These are phyloP conservation scores for Chlorencoelia australis DNA, from an alignment of 2,329 filamentous ascomycete genomes.

Conservation along the genomic window DNA sequence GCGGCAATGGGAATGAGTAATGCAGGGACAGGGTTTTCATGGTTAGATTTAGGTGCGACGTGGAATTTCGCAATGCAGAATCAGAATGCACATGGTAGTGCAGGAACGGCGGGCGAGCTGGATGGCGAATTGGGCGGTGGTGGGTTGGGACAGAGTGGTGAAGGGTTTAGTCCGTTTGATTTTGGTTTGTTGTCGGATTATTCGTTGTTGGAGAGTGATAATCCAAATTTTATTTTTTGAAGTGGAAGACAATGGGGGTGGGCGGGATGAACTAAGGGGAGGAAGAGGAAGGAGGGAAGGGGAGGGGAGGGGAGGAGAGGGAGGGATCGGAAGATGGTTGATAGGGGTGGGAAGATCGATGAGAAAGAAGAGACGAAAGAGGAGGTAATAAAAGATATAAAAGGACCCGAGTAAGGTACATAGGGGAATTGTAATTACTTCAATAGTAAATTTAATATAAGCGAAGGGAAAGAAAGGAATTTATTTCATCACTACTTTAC, in stretches of 20 bases:
- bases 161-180: conserved; percentile 8
- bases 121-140: conserved; percentile 9
- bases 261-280: neutral
- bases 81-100: conserved; percentile 7
- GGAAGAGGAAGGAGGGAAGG: too few species aligned
- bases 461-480: too few species aligned
- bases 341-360: too few species aligned
- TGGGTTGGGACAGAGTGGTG: neutral
- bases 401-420: too few species aligned
- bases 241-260: neutral
- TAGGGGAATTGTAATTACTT: too few species aligned
- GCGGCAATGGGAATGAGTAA: neutral
- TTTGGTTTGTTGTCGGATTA: conserved; percentile 12
- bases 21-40: conserved; percentile 15
- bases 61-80: conserved; percentile 26
- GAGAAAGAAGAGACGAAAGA: too few species aligned
- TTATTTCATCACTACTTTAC: too few species aligned
- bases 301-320: too few species aligned
- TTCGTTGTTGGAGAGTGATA: conserved; percentile 19
- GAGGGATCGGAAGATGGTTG: too few species aligned
- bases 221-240: conserved; percentile 21
- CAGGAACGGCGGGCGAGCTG: conserved; percentile 13
- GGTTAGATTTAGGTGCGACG: conserved; percentile 24
- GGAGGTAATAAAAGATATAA: too few species aligned
- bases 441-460: too few species aligned